A percentile compares a stretch with the other conserved stretches of the same genome.
phyloP scores from a whole-genome alignment of 1,284 basidiomycete genomes.

The Heterobasidion irregulare region DNA sequence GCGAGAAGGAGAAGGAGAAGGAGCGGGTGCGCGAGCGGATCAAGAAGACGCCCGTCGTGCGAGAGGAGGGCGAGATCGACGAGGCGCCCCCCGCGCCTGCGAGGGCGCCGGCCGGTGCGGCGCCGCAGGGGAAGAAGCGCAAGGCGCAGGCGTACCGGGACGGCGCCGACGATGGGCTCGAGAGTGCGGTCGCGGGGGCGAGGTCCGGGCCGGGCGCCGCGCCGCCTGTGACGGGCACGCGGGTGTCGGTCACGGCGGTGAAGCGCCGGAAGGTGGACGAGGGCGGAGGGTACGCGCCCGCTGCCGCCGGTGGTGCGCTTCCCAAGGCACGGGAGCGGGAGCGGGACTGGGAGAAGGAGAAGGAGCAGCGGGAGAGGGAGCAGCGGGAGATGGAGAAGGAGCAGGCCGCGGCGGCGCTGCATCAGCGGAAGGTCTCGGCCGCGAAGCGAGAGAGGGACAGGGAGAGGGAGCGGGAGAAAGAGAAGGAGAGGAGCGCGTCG shows the following conservation, averaged over 20 bases:
- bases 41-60: background rate
- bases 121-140: slow-evolving; percentile 10
- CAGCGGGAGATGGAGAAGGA: background rate
- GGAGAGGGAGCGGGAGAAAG: slow-evolving; percentile 10
- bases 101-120: slow-evolving; percentile 6
- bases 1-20: slow-evolving; percentile 17
- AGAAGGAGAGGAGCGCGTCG: background rate
- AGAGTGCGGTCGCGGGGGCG: background rate
- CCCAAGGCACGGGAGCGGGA: background rate
- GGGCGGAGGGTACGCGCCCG: slow-evolving; percentile 9
- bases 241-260: background rate
- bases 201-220: background rate
- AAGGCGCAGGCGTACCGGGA: slow-evolving; percentile 11
- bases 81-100: slow-evolving; percentile 2
- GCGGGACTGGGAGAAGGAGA: background rate
- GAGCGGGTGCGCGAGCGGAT: background rate
- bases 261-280: slow-evolving; percentile 19
- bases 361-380: background rate
- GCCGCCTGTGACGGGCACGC: background rate
- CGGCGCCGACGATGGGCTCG: slow-evolving; percentile 7
- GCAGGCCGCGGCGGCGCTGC: background rate
- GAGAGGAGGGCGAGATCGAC: background rate
- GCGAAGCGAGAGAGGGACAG: background rate
- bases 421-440: background rate
- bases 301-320: background rate